Base-by-base conservation (phyloP, 345 rosid species). In the Citrus inodora region DNA sequence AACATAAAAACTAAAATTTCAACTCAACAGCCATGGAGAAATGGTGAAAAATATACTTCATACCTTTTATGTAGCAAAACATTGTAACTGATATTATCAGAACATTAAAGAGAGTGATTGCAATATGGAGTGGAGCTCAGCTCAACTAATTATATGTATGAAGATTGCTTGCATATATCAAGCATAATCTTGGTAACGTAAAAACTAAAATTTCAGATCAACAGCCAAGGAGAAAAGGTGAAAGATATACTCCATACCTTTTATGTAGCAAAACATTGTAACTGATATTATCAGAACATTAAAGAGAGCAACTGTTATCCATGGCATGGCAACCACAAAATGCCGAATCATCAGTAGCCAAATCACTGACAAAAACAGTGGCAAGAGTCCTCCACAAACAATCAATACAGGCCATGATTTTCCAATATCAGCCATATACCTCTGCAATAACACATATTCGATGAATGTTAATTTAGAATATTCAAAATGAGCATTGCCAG, bases 401-500 rank as follows among this genome's bases (percentile, higher is more conserved):
- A 96, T 91, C 85, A 96, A 85, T 10, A 94, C 97, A 1, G 95
- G 89, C 99, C 99, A 96, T n/a, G 99, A 80, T 82, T 96, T 96
- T 46, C 93, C 98, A 78, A 96, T 83, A 82, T 96, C 99, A 80
- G 98, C 95, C 87, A 94, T 85, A 82, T 96, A 96, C 71, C 98
- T 91, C 99, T 96, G 94, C 87, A 83, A 73, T 67, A 72, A 73
- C 70, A 74, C 63, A 60, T 17, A 65, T 76, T 19, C 35, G 61
- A 79, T 35, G 19, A 77, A 77, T 25, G 64, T 76, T 56, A 70
- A 70, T 38, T 37, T 37, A 78, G 58, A 74, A 80, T 61, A 8
- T 22, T 42, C 13, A 53, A 53, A 42, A 21, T 28, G 28, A 28
- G 11, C 37, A 63, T 46, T 62, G 35, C 37, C 61, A 63, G 33